Percentiles rank a stretch among this genome's conserved stretches.
phyloP scores from a whole-genome alignment of 2,329 filamentous ascomycete genomes.

The Epicoccum nigrum region DNA sequence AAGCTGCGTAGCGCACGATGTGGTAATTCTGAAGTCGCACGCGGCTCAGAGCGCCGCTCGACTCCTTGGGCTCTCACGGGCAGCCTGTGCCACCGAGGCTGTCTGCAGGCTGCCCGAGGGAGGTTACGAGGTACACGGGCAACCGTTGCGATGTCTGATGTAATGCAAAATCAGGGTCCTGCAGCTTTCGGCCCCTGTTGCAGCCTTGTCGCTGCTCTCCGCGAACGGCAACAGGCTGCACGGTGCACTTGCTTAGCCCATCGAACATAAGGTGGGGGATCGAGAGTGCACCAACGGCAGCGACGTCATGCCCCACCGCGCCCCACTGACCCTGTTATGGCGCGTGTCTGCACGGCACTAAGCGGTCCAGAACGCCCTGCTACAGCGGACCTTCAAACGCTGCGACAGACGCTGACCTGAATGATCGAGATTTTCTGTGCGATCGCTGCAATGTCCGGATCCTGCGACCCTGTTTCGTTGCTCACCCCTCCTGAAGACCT shows the following conservation, averaged over 20 bases:
- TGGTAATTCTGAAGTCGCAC: not conserved
- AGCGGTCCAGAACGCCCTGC: constrained; percentile 17
- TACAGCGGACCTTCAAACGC: constrained; percentile 24
- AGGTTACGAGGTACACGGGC: constrained; percentile 5
- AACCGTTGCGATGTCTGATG: constrained; percentile 30
- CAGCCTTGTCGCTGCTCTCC: constrained; percentile 18
- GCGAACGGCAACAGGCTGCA: constrained; percentile 8
- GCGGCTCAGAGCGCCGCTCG: not conserved
- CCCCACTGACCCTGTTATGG: constrained; percentile 18
- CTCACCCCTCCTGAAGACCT: constrained; percentile 2
- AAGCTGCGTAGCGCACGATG: not conserved
- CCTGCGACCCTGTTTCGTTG: constrained; percentile 1
- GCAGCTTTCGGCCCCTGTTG: constrained; percentile 14
- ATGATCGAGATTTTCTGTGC: constrained; percentile 22
- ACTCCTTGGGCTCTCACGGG: not conserved
- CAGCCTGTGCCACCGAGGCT: constrained; percentile 4
- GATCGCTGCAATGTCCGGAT: constrained; percentile 18
- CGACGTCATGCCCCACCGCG: constrained; percentile 23
- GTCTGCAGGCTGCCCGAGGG: constrained; percentile 8
- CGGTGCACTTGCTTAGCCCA: constrained; percentile 14
- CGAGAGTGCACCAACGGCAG: constrained; percentile 13
- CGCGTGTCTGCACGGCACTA: constrained; percentile 1
- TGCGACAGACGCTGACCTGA: constrained; percentile 14
- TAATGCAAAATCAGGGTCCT: constrained; percentile 33
- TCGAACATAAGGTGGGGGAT: constrained; percentile 26